Conservation (phyloP, 108 stramenopile genomes). For the Epithemia pelagica region DNA sequence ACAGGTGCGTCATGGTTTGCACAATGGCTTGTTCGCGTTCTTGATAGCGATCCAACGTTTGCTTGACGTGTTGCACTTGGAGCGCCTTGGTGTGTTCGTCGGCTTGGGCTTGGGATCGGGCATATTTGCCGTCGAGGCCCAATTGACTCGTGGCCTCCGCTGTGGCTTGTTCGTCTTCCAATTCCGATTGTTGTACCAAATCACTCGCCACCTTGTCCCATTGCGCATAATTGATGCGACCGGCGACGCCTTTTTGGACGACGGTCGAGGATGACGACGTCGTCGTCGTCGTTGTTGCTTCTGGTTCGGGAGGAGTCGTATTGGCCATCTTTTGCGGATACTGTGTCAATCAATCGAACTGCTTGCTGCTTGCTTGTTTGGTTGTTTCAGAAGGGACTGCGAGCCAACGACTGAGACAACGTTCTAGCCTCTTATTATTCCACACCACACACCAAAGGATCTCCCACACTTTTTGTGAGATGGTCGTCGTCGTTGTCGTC, state of each 20-base stretch:
- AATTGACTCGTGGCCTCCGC: slow-evolving; percentile 32
- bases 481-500: too few relatives aligned
- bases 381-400: too few relatives aligned
- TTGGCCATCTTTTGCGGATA: too few relatives aligned
- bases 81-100: slow-evolving; percentile 69
- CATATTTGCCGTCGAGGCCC: slow-evolving; percentile 75
- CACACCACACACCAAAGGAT: too few relatives aligned
- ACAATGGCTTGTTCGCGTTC: slow-evolving; percentile 56
- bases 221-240: slow-evolving; percentile 61
- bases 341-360: too few relatives aligned
- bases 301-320: too few relatives aligned
- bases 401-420: too few relatives aligned
- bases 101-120: slow-evolving; percentile 60
- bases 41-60: slow-evolving; percentile 53
- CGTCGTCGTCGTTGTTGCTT: background rate
- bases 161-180: slow-evolving; percentile 48
- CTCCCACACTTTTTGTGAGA: too few relatives aligned
- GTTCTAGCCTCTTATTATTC: too few relatives aligned
- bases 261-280: slow-evolving; percentile 4
- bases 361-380: too few relatives aligned
- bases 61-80: slow-evolving; percentile 47
- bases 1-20: slow-evolving; percentile 28
- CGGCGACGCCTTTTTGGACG: slow-evolving; percentile 44
- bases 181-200: slow-evolving; percentile 41
- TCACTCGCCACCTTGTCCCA: slow-evolving; percentile 66